These are phyloP conservation scores for Apiotrichum akiyoshidainum DNA, from an alignment of 1,284 basidiomycete species.

Conservation along the genomic window DNA sequence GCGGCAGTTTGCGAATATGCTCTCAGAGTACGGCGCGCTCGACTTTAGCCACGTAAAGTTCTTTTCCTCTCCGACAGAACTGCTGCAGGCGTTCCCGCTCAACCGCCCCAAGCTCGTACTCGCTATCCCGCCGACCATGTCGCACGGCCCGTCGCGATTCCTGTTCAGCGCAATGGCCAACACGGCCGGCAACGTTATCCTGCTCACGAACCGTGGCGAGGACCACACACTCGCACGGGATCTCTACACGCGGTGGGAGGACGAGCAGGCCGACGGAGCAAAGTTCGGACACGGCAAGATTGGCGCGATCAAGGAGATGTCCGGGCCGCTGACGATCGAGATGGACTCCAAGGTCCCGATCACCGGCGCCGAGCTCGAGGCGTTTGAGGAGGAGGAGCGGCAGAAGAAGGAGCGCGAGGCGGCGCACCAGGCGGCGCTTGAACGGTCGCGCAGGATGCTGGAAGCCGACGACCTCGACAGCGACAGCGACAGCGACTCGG, in stretches of 20 bases:
- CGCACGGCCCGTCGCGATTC: conserved; percentile 83
- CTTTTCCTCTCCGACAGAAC: conserved; percentile 74
- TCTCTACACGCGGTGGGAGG: conserved; percentile 76
- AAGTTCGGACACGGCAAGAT: conserved; percentile 77
- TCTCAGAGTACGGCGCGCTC: conserved; percentile 44
- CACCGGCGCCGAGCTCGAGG: conserved; percentile 79
- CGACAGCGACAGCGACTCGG: conserved; percentile 65
- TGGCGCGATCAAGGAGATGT: conserved; percentile 75
- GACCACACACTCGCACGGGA: conserved; percentile 73
- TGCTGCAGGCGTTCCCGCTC: conserved; percentile 76
- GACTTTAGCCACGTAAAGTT: conserved; percentile 78
- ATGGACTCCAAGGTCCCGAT: conserved; percentile 85
- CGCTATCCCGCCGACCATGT: conserved; percentile 85
- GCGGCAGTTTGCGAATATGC: conserved; percentile 18
- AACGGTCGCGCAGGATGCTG: conserved; percentile 78
- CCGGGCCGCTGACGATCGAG: conserved; percentile 65
- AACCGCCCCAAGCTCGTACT: conserved; percentile 88
- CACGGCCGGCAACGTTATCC: conserved; percentile 74
- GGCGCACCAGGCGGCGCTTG: conserved; percentile 78
- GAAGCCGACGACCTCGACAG: conserved; percentile 69
- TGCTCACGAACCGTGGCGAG: conserved; percentile 74
- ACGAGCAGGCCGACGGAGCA: conserved; percentile 64
- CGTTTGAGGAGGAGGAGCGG: conserved; percentile 72
- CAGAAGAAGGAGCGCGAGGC: conserved; percentile 79
- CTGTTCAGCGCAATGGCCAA: conserved; percentile 81